Evolutionary conservation across 1,284 basidiomycete genomes (phyloP).

Genomic region (Pseudozyma tsukubaensis): DNA sequence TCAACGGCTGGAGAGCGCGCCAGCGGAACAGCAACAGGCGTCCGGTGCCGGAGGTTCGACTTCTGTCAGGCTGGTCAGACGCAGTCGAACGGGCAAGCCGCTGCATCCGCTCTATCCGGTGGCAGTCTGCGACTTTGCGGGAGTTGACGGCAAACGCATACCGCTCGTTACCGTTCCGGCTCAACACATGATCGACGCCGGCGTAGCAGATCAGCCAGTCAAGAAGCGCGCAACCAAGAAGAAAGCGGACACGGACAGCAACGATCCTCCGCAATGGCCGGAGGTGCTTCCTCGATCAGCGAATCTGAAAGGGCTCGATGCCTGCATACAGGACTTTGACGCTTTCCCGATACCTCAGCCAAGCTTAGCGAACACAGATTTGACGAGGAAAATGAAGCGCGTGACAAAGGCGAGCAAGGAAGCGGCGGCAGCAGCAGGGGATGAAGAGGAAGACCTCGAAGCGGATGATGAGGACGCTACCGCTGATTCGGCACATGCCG

Average conservation of each 20-base stretch:
- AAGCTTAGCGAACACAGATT: conserved; percentile 12
- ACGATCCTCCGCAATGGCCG: conserved; percentile 21
- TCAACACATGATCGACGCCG: conserved; percentile 27
- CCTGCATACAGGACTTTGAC: conserved; percentile 38
- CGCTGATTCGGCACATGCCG: not conserved
- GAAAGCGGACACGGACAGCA: conserved; percentile 1
- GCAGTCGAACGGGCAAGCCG: conserved; percentile 39
- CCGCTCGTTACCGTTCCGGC: conserved; percentile 14
- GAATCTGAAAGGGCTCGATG: conserved; percentile 42
- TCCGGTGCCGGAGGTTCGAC: not conserved
- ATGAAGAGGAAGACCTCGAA: conserved; percentile 16
- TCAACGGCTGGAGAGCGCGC: conserved; percentile 18
- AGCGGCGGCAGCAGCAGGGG: conserved; percentile 1
- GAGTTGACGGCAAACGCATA: conserved; percentile 53
- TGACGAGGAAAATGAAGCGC: conserved; percentile 38
- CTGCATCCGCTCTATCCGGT: conserved; percentile 43
- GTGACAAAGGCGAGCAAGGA: conserved; percentile 20
- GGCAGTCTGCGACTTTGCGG: conserved; percentile 57
- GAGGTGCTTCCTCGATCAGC: conserved; percentile 30
- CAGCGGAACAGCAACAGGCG: not conserved
- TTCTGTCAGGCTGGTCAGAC: not conserved
- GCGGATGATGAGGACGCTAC: conserved; percentile 3
- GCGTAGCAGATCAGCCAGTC: conserved; percentile 27
- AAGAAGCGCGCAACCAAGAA: conserved; percentile 33
- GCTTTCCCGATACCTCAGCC: conserved; percentile 18